Percentiles rank a stretch among this genome's conserved stretches.
phyloP scores from a whole-genome alignment of 1,139 yeast species.

The Saccharomyces uvarum region DNA sequence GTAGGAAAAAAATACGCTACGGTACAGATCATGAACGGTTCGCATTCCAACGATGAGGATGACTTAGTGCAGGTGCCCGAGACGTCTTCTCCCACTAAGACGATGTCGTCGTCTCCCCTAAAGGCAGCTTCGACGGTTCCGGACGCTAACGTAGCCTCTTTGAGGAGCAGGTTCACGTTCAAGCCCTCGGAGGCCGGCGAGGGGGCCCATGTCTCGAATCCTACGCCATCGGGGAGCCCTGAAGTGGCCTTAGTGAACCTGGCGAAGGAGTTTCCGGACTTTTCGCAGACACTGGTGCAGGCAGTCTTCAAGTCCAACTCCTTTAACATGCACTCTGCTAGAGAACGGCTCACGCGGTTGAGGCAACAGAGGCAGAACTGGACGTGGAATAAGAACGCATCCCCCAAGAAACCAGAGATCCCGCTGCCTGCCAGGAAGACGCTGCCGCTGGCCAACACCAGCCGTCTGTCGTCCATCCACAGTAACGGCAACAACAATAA shows the following conservation, averaged over 20 bases:
- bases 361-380: constrained; percentile 27
- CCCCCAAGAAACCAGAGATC: constrained; percentile 7
- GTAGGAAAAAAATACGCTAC: not conserved
- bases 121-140: constrained; percentile 8
- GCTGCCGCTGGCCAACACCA: constrained; percentile 1
- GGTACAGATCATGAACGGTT: not conserved
- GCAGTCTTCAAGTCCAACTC: constrained; percentile 56
- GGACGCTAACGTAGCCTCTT: not conserved
- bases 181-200: constrained; percentile 15
- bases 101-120: constrained; percentile 27
- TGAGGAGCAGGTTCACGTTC: constrained; percentile 25
- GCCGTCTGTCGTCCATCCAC: constrained; percentile 1
- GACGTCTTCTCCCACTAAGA: constrained; percentile 36
- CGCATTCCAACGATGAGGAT: constrained; percentile 4
- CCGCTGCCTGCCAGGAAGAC: constrained; percentile 4
- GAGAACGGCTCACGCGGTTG: constrained; percentile 39
- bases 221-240: not conserved
- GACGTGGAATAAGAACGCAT: constrained; percentile 15
- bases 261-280: constrained; percentile 37
- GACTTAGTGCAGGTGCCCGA: constrained; percentile 39
- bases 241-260: constrained; percentile 15
- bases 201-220: not conserved
- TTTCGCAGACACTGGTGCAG: constrained; percentile 46
- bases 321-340: constrained; percentile 49
- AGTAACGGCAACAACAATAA: not conserved